phyloP scores from a whole-genome alignment of 306 rosid species.

The Dalbergia cultrata region DNA sequence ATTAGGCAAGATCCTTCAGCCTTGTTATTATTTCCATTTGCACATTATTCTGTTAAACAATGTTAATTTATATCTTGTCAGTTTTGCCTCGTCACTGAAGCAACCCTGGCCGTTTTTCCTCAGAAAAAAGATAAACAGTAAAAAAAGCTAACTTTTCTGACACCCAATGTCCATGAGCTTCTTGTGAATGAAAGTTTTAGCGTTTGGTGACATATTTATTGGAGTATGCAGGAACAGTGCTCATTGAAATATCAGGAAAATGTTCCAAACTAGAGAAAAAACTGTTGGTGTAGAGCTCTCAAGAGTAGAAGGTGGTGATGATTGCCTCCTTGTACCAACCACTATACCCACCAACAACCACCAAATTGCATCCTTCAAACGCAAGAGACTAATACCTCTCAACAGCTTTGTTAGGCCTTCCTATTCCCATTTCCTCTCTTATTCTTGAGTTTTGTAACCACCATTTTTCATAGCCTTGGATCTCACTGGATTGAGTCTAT shows the following conservation, averaged over 20 bases:
- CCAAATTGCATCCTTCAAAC: conserved; percentile 68
- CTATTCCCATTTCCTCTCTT: conserved; percentile 50
- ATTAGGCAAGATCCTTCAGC: conserved; percentile 1
- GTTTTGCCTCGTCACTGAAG: conserved; percentile 36
- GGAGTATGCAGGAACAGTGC: background rate
- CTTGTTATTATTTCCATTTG: background rate
- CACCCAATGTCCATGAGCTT: conserved; percentile 17
- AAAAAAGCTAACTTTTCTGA: conserved; percentile 31
- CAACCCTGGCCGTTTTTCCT: conserved; percentile 21
- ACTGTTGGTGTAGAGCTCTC: conserved; percentile 46
- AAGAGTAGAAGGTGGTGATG: conserved; percentile 53
- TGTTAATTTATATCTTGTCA: background rate
- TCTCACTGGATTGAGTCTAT: conserved; percentile 38
- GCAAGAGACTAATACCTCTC: conserved; percentile 76
- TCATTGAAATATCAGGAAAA: conserved; percentile 10
- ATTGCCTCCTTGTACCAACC: conserved; percentile 57
- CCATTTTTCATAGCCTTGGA: conserved; percentile 31
- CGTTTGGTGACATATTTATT: background rate
- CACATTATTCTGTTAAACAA: background rate
- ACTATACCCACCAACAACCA: conserved; percentile 58
- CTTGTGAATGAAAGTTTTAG: conserved; percentile 17
- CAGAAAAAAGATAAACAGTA: conserved; percentile 18
- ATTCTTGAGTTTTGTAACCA: conserved; percentile 48
- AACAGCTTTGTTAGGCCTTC: conserved; percentile 51
- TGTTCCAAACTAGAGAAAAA: conserved; percentile 19